Evolutionary conservation across 169 alveolate species (phyloP), one percentile per base, ranked within the genome.

Genomic region (Amoebophrya sp.): DNA sequence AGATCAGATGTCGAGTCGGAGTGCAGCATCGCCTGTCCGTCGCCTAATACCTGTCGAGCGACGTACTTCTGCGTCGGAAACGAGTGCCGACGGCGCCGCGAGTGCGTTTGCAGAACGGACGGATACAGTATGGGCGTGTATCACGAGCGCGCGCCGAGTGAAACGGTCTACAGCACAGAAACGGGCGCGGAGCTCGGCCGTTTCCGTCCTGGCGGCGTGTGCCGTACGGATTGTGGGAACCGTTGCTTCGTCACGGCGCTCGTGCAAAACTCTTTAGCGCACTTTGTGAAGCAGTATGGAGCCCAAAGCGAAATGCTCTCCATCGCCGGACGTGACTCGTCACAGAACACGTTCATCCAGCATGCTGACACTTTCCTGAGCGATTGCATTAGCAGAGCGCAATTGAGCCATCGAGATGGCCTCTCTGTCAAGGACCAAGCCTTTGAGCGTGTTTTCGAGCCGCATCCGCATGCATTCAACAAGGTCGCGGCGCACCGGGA

Each of bases 401-500:
- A 10, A 23, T 23, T 53, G 76, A 23, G 76, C 76, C 76, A 10
- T 53, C 76, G 83, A 47, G 83, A 1, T 26, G 2, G 33, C 2
- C 83, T 6, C 83, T 0, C 83, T 26, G 1, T 65, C 83, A 6
- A 36, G 2, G n/a, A n/a, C n/a, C n/a, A n/a, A n/a, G n/a, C n/a
- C 2, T 10, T 26, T 26, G 83, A 65, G 26, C 18, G 1, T 29
- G 83, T 65, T 29, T 12, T 65, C 33, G 83, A 65, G 26, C 36
- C 83, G 83, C 83, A 65, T 36, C 39, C 26, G 38, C 83, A 65
- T 65, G 83, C 83, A 36, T 65, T 65, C 26, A 65, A 65, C 83
- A 29, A 36, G 2, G 83, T 65, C 83, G 83, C 18, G 83, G 83
- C 0, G 33, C 3, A 65, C 83, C 83, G 83, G 26, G 12, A 6